Conservation (phyloP, 352 stramenopile genomes). For the Pythium phragmitis region DNA sequence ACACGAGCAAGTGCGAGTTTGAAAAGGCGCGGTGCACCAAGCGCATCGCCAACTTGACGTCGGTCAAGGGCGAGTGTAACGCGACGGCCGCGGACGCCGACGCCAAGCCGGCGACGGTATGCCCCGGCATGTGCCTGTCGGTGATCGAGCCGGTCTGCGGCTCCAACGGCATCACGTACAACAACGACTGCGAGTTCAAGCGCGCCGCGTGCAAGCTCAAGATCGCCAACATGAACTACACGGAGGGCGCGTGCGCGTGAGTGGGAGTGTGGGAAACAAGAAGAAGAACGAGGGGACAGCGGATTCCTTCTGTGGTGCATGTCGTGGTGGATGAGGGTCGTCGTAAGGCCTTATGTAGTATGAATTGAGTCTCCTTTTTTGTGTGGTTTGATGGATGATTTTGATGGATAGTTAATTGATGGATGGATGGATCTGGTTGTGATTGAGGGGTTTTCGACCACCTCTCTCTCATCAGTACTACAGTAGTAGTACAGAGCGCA, state of each 20-base stretch:
- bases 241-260: conserved; percentile 9
- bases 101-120: conserved; percentile 4
- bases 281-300: neutral
- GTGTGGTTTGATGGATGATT: too few species aligned
- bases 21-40: conserved; percentile 8
- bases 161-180: conserved; percentile 28
- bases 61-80: neutral
- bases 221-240: conserved; percentile 6
- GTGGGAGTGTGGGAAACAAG: neutral
- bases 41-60: conserved; percentile 7
- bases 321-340: neutral
- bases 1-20: conserved; percentile 34
- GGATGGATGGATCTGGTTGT: neutral
- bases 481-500: neutral
- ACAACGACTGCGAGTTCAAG: conserved; percentile 35
- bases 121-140: conserved; percentile 6
- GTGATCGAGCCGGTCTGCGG: conserved; percentile 24
- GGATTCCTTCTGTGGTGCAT: too few species aligned
- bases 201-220: conserved; percentile 19
- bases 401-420: neutral
- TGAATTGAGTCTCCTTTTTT: too few species aligned
- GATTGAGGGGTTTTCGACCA: neutral
- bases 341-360: too few species aligned
- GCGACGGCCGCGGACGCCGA: conserved; percentile 3
- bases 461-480: neutral